Evolutionary conservation across 1,284 basidiomycete species (phyloP), one percentile per base, ranked within the genome.

Genomic region (Melampsora medusae): DNA sequence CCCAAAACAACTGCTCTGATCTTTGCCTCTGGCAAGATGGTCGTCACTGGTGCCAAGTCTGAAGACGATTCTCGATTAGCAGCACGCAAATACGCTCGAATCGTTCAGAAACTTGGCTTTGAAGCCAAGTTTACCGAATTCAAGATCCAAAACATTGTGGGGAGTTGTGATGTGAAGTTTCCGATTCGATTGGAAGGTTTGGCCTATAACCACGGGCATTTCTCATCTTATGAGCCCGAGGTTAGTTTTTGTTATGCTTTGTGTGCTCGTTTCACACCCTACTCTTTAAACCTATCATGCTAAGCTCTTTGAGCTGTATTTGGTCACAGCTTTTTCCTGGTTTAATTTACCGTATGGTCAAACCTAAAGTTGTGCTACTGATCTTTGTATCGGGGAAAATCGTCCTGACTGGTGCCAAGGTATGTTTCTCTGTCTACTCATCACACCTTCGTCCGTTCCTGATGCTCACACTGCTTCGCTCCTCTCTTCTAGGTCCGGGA

Each of bases 341-440:
- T 81, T 88, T 99, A 64, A 99, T 99, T 83, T 99, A 99, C 83
- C 92, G 97, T 81, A 99, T 99, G 97, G 92, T 98, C 85, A 98
- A 99, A 85, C 97, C 97, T 16, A 99, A 99, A 85, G 97, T 99
- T 79, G 97, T 99, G 70, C 86, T 99, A 48, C 87, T 99, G 77
- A 99, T 99, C 83, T 99, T 99, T 85, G 97, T 99, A 14, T 98
- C 94, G 22, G 97, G 97, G 77, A 99, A 99, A 87, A 98, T 99
- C 81, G 96, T 99, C 78, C 86, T 99, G 81, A 99, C 97, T 19
- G 96, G 97, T 84, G 97, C 96, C 62, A 99, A 99, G 90, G 94
- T 93, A 84, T 86, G 83, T 81, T 71, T 75, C 10, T 42, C 10
- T 42, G 6, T 42, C 10, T 12, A 6, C 4, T 42, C 38, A 42